Percentiles rank a stretch among this genome's conserved stretches.
Evolutionary conservation across 2,329 filamentous ascomycete genomes (phyloP).

Genomic region (Penicillium sp.): DNA sequence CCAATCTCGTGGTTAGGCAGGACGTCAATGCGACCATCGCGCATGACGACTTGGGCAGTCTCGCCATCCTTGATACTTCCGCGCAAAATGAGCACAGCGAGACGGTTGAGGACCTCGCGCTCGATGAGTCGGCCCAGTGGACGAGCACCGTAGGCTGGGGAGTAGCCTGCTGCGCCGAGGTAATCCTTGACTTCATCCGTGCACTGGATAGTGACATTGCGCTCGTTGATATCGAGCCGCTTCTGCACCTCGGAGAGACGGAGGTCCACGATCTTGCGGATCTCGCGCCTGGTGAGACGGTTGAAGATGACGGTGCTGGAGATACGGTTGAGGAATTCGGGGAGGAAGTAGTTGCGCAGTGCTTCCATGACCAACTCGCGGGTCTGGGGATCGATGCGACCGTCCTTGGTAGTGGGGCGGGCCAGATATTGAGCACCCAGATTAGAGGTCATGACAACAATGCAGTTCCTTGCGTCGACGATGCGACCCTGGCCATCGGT

Average conservation of each 20-base stretch:
- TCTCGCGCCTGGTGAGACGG: conserved; percentile 83
- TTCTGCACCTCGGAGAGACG: conserved; percentile 87
- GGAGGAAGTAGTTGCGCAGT: conserved; percentile 92
- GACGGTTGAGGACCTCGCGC: conserved; percentile 90
- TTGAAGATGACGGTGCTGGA: conserved; percentile 98
- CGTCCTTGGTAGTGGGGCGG: conserved; percentile 73
- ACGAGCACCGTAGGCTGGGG: conserved; percentile 88
- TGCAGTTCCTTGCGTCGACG: conserved; percentile 95
- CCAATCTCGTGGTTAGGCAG: conserved; percentile 73
- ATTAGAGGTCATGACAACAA: conserved; percentile 99
- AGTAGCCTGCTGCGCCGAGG: conserved; percentile 87
- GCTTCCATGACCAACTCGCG: conserved; percentile 87
- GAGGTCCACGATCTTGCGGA: conserved; percentile 92
- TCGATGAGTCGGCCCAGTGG: conserved; percentile 89
- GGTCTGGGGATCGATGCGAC: conserved; percentile 81
- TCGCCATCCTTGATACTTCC: conserved; percentile 85
- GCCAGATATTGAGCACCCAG: conserved; percentile 91
- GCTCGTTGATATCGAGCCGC: conserved; percentile 78
- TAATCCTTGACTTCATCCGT: conserved; percentile 88
- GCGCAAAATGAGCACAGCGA: conserved; percentile 87
- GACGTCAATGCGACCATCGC: conserved; percentile 76
- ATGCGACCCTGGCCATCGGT: conserved; percentile 96
- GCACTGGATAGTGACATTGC: conserved; percentile 82
- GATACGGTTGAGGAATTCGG: conserved; percentile 98
- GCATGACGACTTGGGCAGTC: conserved; percentile 72